Evolutionary conservation across 305 asterid genomes (phyloP), one percentile per base, ranked within the genome.

Genomic region (Plantago rigida): DNA sequence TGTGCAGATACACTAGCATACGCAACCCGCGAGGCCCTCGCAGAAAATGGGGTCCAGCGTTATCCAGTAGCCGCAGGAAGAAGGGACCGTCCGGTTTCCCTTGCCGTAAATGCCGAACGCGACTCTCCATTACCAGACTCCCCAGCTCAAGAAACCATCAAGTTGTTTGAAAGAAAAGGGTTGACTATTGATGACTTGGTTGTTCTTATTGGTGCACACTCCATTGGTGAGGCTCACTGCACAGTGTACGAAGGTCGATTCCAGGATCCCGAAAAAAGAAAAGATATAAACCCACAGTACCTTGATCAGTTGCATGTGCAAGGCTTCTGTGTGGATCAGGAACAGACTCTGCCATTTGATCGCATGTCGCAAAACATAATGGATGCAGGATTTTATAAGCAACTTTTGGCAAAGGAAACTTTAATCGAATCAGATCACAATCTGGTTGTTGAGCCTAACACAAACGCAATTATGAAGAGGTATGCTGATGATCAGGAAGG

Each of bases 211-310:
- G 93, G 93, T 24, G 84, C 87, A 5, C 93, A 84, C 58, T 84
- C 89, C 63, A 63, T 78, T 24, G 89, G 93, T 14, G 68, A 60
- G 4, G 82, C 85, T 3, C 94, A 82, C 59, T 85, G 89, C 55
- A 56, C 42, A 34, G 9, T 68, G 8, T 75, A 78, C 13, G 29
- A 53, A 13, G 65, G 46, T 15, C 52, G 86, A 69, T 66, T 82
- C 36, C 62, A 13, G 11, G 65, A 73, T 47, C 68, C 51, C 2
- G 44, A n/a, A 39, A 85, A 73, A 71, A 19, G 65, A 4, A 69
- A 65, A 53, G 73, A 68, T 6, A 78, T 85, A 1, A 86, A 82
- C 28, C 78, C 60, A 0, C 73, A 74, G 3, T 75, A 78, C 24
- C 59, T 67, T 24, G 57, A 64, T 15, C 67, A 60, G 71, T 71